A percentile compares a stretch with the other conserved stretches of the same genome.
phyloP scores from a whole-genome alignment of 164 flowering plant genomes.

The Magnolia changhungtana region DNA sequence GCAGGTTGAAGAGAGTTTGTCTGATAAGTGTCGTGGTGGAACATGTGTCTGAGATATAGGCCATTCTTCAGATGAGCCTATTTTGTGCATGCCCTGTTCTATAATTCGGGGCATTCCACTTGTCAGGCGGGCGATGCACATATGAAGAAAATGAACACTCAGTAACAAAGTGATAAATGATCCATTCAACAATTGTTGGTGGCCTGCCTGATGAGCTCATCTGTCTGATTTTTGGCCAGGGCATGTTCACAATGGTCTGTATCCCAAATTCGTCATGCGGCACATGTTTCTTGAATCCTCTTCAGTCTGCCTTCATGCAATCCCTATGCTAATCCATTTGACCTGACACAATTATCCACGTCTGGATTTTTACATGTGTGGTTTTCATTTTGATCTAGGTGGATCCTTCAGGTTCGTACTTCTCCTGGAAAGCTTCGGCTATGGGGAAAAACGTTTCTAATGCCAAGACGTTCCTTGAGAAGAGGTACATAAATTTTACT shows the following conservation, averaged over 20 bases:
- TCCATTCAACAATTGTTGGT: too few species aligned
- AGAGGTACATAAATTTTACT: constrained; percentile 46
- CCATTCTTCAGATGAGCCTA: neutral
- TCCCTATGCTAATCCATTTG: neutral
- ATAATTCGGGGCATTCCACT: neutral
- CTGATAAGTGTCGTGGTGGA: neutral
- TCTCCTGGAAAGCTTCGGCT: constrained; percentile 99
- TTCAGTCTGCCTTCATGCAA: neutral
- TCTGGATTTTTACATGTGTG: neutral
- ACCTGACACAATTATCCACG: neutral
- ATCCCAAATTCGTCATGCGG: neutral
- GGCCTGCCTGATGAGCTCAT: neutral
- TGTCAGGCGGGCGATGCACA: neutral
- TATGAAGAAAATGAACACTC: neutral
- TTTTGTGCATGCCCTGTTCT: neutral
- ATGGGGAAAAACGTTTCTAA: constrained; percentile 99
- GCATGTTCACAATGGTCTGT: neutral
- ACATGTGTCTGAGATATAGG: neutral
- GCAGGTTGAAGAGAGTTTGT: neutral
- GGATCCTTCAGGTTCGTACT: constrained; percentile 99
- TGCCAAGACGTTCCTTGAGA: constrained; percentile 98
- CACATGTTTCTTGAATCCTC: neutral
- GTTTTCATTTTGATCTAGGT: constrained; percentile 43
- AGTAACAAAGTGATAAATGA: neutral
- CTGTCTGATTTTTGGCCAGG: neutral